A percentile compares a stretch with the other conserved stretches of the same genome.
Conservation (phyloP, 73 alveolate genomes). For the Tetrahymena elliotti region DNA sequence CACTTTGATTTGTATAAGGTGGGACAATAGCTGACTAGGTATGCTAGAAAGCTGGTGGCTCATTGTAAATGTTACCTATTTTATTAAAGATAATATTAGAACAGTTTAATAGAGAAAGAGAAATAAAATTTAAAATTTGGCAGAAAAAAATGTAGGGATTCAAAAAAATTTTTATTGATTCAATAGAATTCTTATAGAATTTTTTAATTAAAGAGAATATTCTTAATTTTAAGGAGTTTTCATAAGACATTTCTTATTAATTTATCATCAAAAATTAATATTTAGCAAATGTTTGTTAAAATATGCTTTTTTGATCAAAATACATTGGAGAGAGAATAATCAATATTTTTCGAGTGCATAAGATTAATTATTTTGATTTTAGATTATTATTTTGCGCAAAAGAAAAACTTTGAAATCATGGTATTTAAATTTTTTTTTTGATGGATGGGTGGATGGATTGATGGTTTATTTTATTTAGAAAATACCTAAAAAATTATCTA, state of each 20-base stretch:
- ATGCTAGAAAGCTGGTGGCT: neutral
- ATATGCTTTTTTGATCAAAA: too few species aligned
- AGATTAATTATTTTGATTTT: too few species aligned
- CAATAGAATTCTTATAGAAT: neutral
- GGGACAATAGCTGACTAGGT: neutral
- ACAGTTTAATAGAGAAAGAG: neutral
- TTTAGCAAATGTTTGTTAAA: neutral
- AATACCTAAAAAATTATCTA: neutral
- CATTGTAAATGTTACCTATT: neutral
- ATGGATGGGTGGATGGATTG: neutral
- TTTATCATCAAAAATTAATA: neutral
- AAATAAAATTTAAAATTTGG: too few species aligned
- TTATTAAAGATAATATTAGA: too few species aligned
- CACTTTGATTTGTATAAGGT: neutral
- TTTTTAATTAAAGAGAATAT: too few species aligned
- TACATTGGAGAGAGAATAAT: too few species aligned
- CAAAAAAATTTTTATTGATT: neutral
- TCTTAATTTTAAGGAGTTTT: neutral
- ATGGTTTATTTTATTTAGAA: too few species aligned
- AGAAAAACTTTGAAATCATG: too few species aligned
- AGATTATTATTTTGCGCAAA: neutral
- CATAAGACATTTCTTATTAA: neutral
- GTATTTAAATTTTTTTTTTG: neutral
- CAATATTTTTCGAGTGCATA: too few species aligned
- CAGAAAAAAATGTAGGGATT: too few species aligned